A percentile compares a stretch with the other conserved stretches of the same genome.
phyloP scores from a whole-genome alignment of 352 stramenopile genomes.

The Phytophthora ohioensis region DNA sequence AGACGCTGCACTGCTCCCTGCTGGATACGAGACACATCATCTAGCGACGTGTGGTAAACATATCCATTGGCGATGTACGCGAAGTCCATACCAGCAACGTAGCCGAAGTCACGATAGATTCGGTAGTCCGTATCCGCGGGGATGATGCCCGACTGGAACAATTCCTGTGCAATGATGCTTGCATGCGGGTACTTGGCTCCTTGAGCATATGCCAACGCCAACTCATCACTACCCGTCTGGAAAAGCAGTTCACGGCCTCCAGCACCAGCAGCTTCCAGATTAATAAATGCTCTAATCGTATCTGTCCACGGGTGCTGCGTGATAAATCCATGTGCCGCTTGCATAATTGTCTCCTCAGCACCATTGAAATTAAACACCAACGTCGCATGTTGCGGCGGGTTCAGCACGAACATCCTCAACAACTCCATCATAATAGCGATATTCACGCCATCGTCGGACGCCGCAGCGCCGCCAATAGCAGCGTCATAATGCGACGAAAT shows the following conservation, averaged over 20 bases:
- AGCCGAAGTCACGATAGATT: conserved; percentile 78
- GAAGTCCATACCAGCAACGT: conserved; percentile 85
- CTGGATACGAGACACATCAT: conserved; percentile 80
- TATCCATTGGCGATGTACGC: conserved; percentile 86
- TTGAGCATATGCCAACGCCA: conserved; percentile 74
- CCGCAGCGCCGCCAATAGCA: conserved; percentile 71
- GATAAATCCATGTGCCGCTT: conserved; percentile 83
- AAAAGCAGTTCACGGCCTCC: conserved; percentile 81
- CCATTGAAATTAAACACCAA: conserved; percentile 88
- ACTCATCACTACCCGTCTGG: conserved; percentile 79
- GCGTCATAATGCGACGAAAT: conserved; percentile 86
- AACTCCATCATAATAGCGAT: conserved; percentile 87
- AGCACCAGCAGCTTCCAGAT: conserved; percentile 76
- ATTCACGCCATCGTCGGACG: conserved; percentile 82
- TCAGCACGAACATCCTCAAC: conserved; percentile 52
- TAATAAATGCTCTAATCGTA: conserved; percentile 80
- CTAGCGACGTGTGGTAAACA: conserved; percentile 79
- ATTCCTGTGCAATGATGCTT: conserved; percentile 80
- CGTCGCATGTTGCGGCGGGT: conserved; percentile 55
- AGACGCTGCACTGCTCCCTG: conserved; percentile 70
- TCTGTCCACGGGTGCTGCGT: conserved; percentile 81
- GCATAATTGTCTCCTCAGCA: conserved; percentile 82
- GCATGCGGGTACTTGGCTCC: conserved; percentile 79
- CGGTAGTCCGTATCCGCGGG: conserved; percentile 79
- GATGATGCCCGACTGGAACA: conserved; percentile 82